Base-by-base conservation (phyloP, 495 filamentous ascomycete species). In the Neurospora intermedia region DNA sequence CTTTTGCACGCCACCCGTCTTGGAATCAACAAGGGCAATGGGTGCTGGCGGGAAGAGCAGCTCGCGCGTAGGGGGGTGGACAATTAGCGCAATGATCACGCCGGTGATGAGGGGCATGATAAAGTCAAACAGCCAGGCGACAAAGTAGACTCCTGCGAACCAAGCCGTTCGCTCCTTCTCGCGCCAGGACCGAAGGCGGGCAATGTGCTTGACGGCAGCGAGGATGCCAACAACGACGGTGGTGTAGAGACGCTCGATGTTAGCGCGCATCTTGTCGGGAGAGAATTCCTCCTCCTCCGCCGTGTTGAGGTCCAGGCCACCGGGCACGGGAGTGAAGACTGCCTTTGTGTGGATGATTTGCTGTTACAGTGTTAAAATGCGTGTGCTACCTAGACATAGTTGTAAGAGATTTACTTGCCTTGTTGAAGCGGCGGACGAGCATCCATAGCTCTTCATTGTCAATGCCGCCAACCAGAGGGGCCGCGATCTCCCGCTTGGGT, bases 331-430 rank as follows among this genome's bases (percentile, higher is more conserved):
- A 13, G 87, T 82, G 3, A 84, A 80, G 2, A 89, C 84, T 18
- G 91, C 90, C 80, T 93, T 94, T 75, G 95, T 90, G 83, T 95
- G 90, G 80, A 94, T 94, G 80, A 96, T 91, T 91, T 96, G 93
- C 92, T 94, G 70, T 41, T 41, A 41, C 40, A 1, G 9, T 41
- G 40, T 41, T 41, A 41, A 9, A 41, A 1, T 40, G 39, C 39
- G 39, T 43, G 27, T 31, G 27, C 27, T 31, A 31, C 1, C 27
- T 1, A 31, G 27, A 31, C 27, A 31, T 31, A n/a, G n/a, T n/a
- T n/a, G n/a, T n/a, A 2, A 31, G 27, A 31, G 2, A 31, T 31
- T 18, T 15, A 59, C 80, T 31, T 80, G 91, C 92, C 87, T 96
- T 95, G 78, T 97, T 91, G 77, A 97, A 97, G 1, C 94, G 86